Evolutionary conservation across 2,329 filamentous ascomycete genomes (phyloP).

Genomic region (Chaetomium sp.): DNA sequence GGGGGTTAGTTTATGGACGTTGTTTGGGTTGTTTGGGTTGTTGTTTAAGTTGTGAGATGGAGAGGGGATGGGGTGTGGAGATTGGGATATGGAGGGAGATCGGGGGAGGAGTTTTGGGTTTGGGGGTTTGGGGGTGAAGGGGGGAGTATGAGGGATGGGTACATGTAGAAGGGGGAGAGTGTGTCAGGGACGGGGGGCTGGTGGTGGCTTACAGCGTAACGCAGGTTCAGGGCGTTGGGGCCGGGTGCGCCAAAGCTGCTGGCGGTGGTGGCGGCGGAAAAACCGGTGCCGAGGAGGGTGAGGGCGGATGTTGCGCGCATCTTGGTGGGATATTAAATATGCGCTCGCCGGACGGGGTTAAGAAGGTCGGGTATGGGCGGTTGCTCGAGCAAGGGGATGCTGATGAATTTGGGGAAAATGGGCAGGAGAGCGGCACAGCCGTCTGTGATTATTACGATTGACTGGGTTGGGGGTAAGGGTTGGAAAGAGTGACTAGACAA

Average conservation of each 20-base stretch:
- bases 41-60: too few species aligned
- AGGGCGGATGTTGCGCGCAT: background rate
- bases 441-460: background rate
- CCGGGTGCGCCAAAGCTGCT: background rate
- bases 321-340: background rate
- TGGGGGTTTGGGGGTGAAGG: background rate
- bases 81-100: background rate
- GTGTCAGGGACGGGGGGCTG: background rate
- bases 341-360: background rate
- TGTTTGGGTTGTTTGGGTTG: background rate
- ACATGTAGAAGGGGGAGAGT: background rate
- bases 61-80: background rate
- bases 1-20: background rate
- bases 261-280: background rate
- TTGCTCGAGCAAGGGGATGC: background rate
- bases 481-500: background rate
- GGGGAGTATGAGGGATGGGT: background rate
- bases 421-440: background rate
- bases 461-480: background rate
- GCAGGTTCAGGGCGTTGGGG: background rate
- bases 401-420: background rate
- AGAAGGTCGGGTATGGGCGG: background rate
- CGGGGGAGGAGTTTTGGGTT: too few species aligned
- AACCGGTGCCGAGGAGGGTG: background rate
- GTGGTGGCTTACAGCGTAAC: background rate